These are phyloP conservation scores for Kodamaea sagamina DNA, from an alignment of 805 yeast species.

Conservation along the genomic window DNA sequence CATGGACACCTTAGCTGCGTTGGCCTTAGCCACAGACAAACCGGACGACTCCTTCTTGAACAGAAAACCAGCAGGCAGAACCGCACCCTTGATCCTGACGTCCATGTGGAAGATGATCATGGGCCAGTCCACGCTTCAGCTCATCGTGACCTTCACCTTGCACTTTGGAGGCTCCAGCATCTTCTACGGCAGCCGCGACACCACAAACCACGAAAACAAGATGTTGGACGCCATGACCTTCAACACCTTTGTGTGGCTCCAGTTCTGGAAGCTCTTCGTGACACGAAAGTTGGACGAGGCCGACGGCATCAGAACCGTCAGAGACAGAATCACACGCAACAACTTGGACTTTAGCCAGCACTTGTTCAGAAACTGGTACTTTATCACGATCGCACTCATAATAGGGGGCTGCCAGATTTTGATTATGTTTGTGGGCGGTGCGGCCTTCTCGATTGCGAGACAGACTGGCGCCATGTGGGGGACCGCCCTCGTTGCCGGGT, in stretches of 20 bases:
- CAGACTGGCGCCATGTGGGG: slow-evolving; percentile 91
- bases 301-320: slow-evolving; percentile 60
- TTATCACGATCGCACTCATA: slow-evolving; percentile 66
- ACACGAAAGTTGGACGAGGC: slow-evolving; percentile 90
- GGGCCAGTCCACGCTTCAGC: slow-evolving; percentile 81
- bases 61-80: slow-evolving; percentile 81
- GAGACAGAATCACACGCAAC: slow-evolving; percentile 58
- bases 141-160: slow-evolving; percentile 72
- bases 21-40: slow-evolving; percentile 96
- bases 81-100: slow-evolving; percentile 74
- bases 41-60: slow-evolving; percentile 82
- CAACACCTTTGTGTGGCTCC: slow-evolving; percentile 97
- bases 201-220: slow-evolving; percentile 48
- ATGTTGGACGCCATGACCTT: slow-evolving; percentile 84
- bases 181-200: slow-evolving; percentile 47
- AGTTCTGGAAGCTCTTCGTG: slow-evolving; percentile 88
- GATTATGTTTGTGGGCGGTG: slow-evolving; percentile 97
- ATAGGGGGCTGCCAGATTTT: slow-evolving; percentile 84
- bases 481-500: slow-evolving; percentile 79
- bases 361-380: slow-evolving; percentile 79
- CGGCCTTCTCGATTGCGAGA: slow-evolving; percentile 80
- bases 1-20: slow-evolving; percentile 97
- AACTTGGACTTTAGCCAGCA: slow-evolving; percentile 84
- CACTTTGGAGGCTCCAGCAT: slow-evolving; percentile 75
- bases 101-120: slow-evolving; percentile 99